Evolutionary conservation across 2,329 filamentous ascomycete genomes (phyloP), one percentile per base, ranked within the genome.

Genomic region (Talaromyces sp.): DNA sequence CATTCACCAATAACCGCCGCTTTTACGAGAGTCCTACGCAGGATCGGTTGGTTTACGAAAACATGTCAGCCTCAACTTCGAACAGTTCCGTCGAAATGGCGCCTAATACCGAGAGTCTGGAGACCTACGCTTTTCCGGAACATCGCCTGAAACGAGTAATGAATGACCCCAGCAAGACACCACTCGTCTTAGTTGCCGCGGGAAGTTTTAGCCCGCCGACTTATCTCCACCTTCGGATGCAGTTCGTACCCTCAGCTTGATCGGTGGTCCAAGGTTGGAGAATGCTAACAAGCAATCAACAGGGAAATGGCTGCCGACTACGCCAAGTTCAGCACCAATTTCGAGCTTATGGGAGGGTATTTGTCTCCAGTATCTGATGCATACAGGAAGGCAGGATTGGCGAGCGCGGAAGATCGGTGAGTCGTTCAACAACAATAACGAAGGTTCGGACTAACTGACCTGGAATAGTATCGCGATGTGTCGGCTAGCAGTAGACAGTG

Each of bases 231-330:
- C 61, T 64, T n/a, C 61, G 63, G 27, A 61, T 64, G 63, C 58
- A 62, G 57, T 59, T 51, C 29, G 61, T 58, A 65, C 57, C 63
- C 60, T 14, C 67, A 9, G 61, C 1, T 59, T 67, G 27, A 29
- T 66, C 11, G 7, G 24, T 32, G 4, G 14, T 17, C n/a, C 2
- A 8, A 3, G 8, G 13, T 38, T 19, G 24, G 17, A 29, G 13
- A 52, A 60, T 74, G 11, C 90, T 93, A 71, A 78, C 95, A 64
- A 87, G 90, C 3, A 4, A 14, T 29, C 21, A n/a, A 26, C 71
- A 93, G 96, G 89, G 89, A 91, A 70, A 91, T 96, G 86, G 90
- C 89, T 1, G 84, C 86, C 67, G 90, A 95, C 75, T 93, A 89
- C 75, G 87, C 87, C 66, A 86, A 87, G 65, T 88, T 89, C 73